phyloP scores from a whole-genome alignment of 2,329 filamentous ascomycete species.

The Lecanicillium sp. region DNA sequence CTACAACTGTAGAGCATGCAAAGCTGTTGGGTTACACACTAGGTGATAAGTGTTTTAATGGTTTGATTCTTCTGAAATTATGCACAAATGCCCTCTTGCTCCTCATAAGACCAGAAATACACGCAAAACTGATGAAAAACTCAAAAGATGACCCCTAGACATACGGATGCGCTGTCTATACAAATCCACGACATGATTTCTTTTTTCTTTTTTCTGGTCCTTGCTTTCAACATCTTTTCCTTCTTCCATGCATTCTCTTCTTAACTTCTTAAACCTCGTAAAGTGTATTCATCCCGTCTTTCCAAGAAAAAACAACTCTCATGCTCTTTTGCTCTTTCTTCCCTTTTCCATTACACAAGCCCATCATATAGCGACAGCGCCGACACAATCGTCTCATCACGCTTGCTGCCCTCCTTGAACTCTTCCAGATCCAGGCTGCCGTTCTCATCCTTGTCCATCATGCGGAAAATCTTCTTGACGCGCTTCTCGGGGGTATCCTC shows the following conservation, averaged over 20 bases:
- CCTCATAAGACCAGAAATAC: background rate
- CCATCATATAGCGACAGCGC: slow-evolving; percentile 94
- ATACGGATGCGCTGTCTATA: too few relatives aligned
- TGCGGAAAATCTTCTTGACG: slow-evolving; percentile 94
- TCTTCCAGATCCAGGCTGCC: slow-evolving; percentile 94
- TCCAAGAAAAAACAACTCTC: slow-evolving; percentile 5
- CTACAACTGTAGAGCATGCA: too few relatives aligned
- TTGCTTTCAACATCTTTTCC: too few relatives aligned
- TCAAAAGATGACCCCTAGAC: background rate
- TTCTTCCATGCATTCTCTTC: slow-evolving; percentile 8
- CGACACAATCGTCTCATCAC: slow-evolving; percentile 97
- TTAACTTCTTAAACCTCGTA: too few relatives aligned
- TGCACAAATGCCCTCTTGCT: background rate
- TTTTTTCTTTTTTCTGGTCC: too few relatives aligned
- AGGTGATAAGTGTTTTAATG: too few relatives aligned
- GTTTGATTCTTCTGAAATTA: too few relatives aligned
- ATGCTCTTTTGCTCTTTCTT: background rate
- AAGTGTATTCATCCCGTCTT: too few relatives aligned
- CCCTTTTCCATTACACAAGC: slow-evolving; percentile 53
- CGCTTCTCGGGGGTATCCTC: slow-evolving; percentile 99
- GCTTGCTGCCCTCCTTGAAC: slow-evolving; percentile 98
- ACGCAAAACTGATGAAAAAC: background rate
- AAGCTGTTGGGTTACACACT: too few relatives aligned
- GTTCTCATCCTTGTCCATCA: slow-evolving; percentile 99
- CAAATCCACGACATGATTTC: too few relatives aligned